Percentiles rank a stretch among this genome's conserved stretches.
These are phyloP conservation scores for Isoetes taiwanensis DNA, from an alignment of 75 land plant species.

Conservation along the genomic window DNA sequence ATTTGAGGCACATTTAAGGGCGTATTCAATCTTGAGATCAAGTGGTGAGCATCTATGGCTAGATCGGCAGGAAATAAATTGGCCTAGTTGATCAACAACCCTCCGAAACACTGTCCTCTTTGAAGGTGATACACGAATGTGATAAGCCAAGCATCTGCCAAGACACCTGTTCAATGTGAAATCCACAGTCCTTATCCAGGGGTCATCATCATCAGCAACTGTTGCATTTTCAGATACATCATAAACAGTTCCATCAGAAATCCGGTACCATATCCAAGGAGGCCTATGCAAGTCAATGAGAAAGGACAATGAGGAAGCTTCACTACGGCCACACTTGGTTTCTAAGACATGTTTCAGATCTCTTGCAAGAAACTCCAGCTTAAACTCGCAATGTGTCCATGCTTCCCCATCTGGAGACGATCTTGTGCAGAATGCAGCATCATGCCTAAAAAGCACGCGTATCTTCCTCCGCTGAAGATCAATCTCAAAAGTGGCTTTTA, in stretches of 20 bases:
- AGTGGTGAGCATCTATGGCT: too few relatives aligned
- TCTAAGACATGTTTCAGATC: conserved; percentile 41
- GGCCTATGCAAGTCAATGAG: conserved; percentile 48
- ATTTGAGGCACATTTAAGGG: too few relatives aligned
- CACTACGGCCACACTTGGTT: conserved; percentile 20
- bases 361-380: conserved; percentile 44
- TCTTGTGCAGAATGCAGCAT: conserved; percentile 32
- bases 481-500: conserved; percentile 41
- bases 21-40: too few relatives aligned
- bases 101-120: conserved; percentile 29
- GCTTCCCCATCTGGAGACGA: neutral
- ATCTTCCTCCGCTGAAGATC: conserved; percentile 48
- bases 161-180: conserved; percentile 55
- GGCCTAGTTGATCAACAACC: too few relatives aligned
- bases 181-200: conserved; percentile 82
- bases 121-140: conserved; percentile 45
- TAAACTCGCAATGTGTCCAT: conserved; percentile 51
- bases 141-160: conserved; percentile 55
- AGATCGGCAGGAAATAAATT: too few relatives aligned
- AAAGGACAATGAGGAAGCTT: conserved; percentile 46
- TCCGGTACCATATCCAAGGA: conserved; percentile 57
- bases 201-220: conserved; percentile 83
- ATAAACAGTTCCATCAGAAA: conserved; percentile 72
- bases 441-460: conserved; percentile 31
- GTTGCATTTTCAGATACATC: conserved; percentile 23